Evolutionary conservation across 2,329 filamentous ascomycete species (phyloP), one percentile per base, ranked within the genome.

Genomic region (Parastagonospora nodorum): DNA sequence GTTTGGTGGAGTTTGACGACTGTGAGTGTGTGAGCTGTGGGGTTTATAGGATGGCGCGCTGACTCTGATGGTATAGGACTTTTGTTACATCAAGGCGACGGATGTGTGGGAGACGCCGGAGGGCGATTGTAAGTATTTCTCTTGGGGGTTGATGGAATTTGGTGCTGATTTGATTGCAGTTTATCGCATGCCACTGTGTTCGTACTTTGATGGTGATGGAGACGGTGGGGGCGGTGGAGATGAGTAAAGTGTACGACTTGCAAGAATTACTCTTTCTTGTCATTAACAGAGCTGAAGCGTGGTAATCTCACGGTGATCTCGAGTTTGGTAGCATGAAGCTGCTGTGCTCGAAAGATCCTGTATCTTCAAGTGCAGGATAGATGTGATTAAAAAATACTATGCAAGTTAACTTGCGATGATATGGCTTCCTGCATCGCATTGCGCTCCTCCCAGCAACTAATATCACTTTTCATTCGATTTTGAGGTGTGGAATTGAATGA

Each of bases 41-140:
- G 19, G 12, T 3, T 40, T 39, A 15, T 16, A 16, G 12, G 8
- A 11, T 5, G 8, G 2, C 12, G 15, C 8, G 12, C 15, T 12
- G 5, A 32, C 16, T 12, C n/a, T 32, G 31, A 16, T 7, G 15
- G 9, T 10, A 8, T 14, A 42, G 41, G 67, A 71, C 46, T 69
- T 67, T 31, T 69, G 67, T 40, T 71, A 67, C 50, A 50, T 67
- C 12, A 60, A 58, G 24, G 59, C 59, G 31, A 43, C 53, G 28
- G 67, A 69, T 38, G 61, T 68, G 29, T 69, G 66, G 64, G 27
- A 70, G 44, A 54, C 45, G 50, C 60, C 60, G 1, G 55, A 58
- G 31, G 58, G 59, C 6, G 63, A 69, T 19, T 60, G 61, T 63
- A 41, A 57, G 60, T 55, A 14, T 28, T 14, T 14, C 24, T 30